phyloP scores from a whole-genome alignment of 495 filamentous ascomycete genomes.

The Recurvomyces mirabilis region DNA sequence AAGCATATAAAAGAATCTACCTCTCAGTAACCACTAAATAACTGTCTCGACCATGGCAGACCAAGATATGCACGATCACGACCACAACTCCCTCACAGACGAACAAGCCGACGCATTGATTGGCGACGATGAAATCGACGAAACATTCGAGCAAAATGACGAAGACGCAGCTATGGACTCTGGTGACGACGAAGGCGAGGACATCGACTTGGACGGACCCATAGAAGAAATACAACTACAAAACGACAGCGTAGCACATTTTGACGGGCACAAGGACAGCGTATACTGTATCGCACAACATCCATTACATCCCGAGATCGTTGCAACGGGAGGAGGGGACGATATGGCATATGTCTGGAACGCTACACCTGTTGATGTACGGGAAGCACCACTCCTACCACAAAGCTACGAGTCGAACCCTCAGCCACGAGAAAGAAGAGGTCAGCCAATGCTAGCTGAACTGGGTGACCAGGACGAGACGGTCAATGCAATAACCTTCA shows the following conservation, averaged over 20 bases:
- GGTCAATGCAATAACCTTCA: constrained; percentile 76
- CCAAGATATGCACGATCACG: constrained; percentile 6
- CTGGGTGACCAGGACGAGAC: constrained; percentile 84
- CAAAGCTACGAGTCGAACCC: constrained; percentile 59
- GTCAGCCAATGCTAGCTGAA: constrained; percentile 51
- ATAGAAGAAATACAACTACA: constrained; percentile 61
- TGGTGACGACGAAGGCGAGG: constrained; percentile 44
- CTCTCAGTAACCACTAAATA: no score
- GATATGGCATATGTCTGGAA: constrained; percentile 78
- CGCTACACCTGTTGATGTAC: constrained; percentile 44
- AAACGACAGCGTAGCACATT: constrained; percentile 87
- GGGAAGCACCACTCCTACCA: constrained; percentile 50
- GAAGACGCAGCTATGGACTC: constrained; percentile 41
- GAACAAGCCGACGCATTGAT: constrained; percentile 33
- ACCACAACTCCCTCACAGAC: constrained; percentile 7
- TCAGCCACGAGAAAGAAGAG: constrained; percentile 45
- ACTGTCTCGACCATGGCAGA: constrained; percentile 9
- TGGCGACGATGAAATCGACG: constrained; percentile 30
- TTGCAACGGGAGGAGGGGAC: constrained; percentile 78
- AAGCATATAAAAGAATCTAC: no score
- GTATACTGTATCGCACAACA: constrained; percentile 92
- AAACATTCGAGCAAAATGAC: constrained; percentile 31
- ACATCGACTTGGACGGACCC: constrained; percentile 14
- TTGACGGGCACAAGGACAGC: constrained; percentile 75
- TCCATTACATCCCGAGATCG: constrained; percentile 60